A percentile compares a stretch with the other conserved stretches of the same genome.
These are phyloP conservation scores for Letharia lupina DNA, from an alignment of 495 filamentous ascomycete genomes.

Conservation along the genomic window DNA sequence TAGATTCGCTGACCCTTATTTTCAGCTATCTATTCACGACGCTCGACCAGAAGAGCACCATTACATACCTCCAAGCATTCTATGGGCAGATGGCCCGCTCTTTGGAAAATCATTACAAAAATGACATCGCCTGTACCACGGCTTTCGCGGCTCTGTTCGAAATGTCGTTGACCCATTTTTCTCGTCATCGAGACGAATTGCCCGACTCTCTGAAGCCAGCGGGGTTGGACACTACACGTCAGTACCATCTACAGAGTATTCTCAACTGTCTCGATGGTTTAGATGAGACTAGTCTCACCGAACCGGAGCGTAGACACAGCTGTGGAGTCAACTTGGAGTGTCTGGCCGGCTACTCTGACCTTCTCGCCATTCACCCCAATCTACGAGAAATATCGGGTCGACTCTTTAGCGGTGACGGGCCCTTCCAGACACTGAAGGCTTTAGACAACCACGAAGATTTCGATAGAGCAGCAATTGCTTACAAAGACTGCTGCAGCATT, in stretches of 20 bases:
- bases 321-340: constrained; percentile 12
- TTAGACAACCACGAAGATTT: not conserved
- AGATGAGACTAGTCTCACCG: not conserved
- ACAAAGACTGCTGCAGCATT: constrained; percentile 1
- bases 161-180: not conserved
- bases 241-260: constrained; percentile 14
- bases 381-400: not conserved
- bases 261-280: not conserved
- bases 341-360: constrained; percentile 16
- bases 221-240: constrained; percentile 6
- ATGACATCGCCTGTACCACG: constrained; percentile 2
- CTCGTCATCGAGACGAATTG: not conserved
- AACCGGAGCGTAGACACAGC: constrained; percentile 1
- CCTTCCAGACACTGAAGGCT: not conserved
- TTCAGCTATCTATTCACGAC: constrained; percentile 18
- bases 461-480: not conserved
- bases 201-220: not conserved
- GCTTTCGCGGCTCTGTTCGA: constrained; percentile 5
- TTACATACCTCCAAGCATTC: constrained; percentile 11
- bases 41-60: constrained; percentile 5
- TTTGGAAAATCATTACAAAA: constrained; percentile 9
- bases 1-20: constrained; percentile 1
- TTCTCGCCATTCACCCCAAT: constrained; percentile 12
- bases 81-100: constrained; percentile 5
- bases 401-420: constrained; percentile 7